Evolutionary conservation across 1,284 basidiomycete genomes (phyloP), one percentile per base, ranked within the genome.

Genomic region (Cystobasidium slooffiae): DNA sequence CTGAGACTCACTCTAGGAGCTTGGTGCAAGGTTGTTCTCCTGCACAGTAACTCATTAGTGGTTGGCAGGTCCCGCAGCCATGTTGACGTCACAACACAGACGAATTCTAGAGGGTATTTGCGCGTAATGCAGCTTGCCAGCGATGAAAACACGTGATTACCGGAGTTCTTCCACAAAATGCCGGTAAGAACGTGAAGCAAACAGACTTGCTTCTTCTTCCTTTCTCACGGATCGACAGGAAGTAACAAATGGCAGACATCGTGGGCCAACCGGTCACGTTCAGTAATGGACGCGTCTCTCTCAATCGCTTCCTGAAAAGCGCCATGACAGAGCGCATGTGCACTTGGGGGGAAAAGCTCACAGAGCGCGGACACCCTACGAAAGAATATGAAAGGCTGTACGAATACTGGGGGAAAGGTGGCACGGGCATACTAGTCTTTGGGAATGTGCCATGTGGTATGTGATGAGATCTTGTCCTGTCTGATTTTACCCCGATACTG

Each of bases 251-350:
- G 68, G 44, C 68, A 6, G 58, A 70, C 53, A 46, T 70, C 41
- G 56, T 70, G 1, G 55, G 22, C 3, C 46, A 61, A 49, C 69
- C 78, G 47, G 63, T 80, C 69, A 81, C 78, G 24, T 80, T 80
- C 77, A 63, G 58, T 58, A 76, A 64, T 75, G 75, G 7, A 76
- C 78, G 73, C 24, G 76, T 61, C 16, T 76, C 76, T 1, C 78
- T 75, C 31, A 80, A 79, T 72, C 68, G 75, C 37, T 75, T 75
- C 51, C 70, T 76, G 58, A 78, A 80, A 78, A 76, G 77, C 53
- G 81, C 82, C 16, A 82, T 82, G 82, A 82, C 82, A 0, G 82
- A 83, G 75, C 77, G 81, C 10, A 76, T 82, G 3, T 81, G 80
- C 59, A 79, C 78, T 0, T 83, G 78, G 75, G 74, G 79, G 24